Evolutionary conservation across 805 yeast genomes (phyloP).

Genomic region (Torulaspora delbrueckii): DNA sequence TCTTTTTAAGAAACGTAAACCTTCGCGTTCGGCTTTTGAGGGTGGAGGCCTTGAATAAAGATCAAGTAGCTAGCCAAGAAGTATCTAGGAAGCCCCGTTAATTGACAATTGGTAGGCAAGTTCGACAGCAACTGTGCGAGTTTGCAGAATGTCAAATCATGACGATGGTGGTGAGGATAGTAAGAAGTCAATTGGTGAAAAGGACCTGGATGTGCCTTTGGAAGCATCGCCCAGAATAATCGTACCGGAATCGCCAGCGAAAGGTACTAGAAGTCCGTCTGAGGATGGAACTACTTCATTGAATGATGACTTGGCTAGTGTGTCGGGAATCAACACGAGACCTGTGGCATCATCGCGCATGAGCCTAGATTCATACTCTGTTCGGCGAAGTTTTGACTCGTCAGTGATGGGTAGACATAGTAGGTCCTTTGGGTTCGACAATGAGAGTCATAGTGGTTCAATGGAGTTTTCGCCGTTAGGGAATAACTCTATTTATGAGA

Average conservation of each 20-base stretch:
- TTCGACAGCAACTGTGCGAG: not conserved
- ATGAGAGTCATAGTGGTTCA: constrained; percentile 29
- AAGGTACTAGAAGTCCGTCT: constrained; percentile 11
- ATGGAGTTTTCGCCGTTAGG: constrained; percentile 35
- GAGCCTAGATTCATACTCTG: constrained; percentile 25
- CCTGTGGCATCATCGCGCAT: constrained; percentile 17
- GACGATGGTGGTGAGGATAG: constrained; percentile 5
- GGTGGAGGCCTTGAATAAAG: not conserved
- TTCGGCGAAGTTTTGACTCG: constrained; percentile 34
- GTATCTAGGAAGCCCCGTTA: not conserved
- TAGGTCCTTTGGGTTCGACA: constrained; percentile 21
- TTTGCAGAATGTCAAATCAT: constrained; percentile 2
- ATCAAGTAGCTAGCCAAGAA: not conserved
- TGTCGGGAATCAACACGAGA: constrained; percentile 18
- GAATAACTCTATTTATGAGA: constrained; percentile 66
- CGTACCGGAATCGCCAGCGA: constrained; percentile 6
- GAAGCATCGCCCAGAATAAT: constrained; percentile 5
- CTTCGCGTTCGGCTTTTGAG: not conserved
- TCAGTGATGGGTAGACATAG: constrained; percentile 22
- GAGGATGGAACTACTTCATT: constrained; percentile 25
- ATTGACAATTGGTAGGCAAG: not conserved
- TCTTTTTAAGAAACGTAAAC: not conserved
- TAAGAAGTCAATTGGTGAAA: not conserved
- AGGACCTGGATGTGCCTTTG: constrained; percentile 1
- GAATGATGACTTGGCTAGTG: constrained; percentile 36